Percentiles rank a stretch among this genome's conserved stretches.
These are phyloP conservation scores for Candida frijolesensis DNA, from an alignment of 1,139 yeast species.

Conservation along the genomic window DNA sequence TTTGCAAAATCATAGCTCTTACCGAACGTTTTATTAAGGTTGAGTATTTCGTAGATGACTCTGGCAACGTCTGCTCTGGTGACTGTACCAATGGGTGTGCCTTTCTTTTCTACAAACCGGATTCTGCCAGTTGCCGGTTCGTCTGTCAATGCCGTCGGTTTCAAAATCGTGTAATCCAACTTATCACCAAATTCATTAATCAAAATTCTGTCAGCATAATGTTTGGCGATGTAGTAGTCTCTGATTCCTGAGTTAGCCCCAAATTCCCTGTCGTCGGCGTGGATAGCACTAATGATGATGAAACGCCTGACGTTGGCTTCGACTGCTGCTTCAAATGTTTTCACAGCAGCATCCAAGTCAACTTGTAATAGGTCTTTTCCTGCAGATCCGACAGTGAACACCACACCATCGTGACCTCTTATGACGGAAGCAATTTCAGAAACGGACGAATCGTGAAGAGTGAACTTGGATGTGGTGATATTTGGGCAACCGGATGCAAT, in stretches of 20 bases:
- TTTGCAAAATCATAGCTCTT: conserved; percentile 28
- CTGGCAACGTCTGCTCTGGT: conserved; percentile 36
- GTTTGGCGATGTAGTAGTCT: conserved; percentile 54
- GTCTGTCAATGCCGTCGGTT: conserved; percentile 49
- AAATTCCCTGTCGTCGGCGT: conserved; percentile 50
- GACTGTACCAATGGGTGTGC: conserved; percentile 21
- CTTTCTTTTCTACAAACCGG: conserved; percentile 16
- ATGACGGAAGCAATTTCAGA: conserved; percentile 38
- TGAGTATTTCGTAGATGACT: conserved; percentile 25
- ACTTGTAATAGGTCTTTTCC: conserved; percentile 57
- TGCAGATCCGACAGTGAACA: conserved; percentile 66
- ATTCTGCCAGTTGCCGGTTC: conserved; percentile 43
- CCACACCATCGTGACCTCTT: conserved; percentile 56
- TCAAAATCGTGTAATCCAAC: conserved; percentile 54
- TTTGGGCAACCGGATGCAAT: not conserved
- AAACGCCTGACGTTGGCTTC: conserved; percentile 47
- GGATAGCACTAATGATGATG: conserved; percentile 58
- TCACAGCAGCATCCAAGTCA: conserved; percentile 67
- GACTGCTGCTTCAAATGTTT: conserved; percentile 57
- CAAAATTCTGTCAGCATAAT: conserved; percentile 56
- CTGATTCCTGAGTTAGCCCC: conserved; percentile 31
- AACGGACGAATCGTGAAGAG: conserved; percentile 35
- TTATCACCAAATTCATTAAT: conserved; percentile 29
- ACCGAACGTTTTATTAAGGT: conserved; percentile 26
- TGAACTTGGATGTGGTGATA: conserved; percentile 39